phyloP scores from a whole-genome alignment of 2,329 filamentous ascomycete species.

The Neonectria sp. region DNA sequence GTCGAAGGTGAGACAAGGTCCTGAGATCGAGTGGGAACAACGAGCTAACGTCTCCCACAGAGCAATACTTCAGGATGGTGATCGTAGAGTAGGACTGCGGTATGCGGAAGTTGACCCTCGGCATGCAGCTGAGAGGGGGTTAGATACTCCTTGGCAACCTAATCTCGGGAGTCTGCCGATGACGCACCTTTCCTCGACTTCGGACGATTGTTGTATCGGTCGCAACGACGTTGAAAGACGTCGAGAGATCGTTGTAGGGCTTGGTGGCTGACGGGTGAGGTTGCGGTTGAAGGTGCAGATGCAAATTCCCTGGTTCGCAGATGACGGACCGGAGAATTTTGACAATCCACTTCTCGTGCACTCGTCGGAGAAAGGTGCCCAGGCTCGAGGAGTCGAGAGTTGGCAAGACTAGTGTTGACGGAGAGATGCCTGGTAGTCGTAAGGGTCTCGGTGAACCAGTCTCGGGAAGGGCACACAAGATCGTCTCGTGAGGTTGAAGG shows the following conservation, averaged over 20 bases:
- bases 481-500: conserved; percentile 46
- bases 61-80: conserved; percentile 59
- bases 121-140: conserved; percentile 55
- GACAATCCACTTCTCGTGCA: conserved; percentile 35
- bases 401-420: conserved; percentile 36
- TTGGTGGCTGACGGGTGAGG: conserved; percentile 23
- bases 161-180: conserved; percentile 27
- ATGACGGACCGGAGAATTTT: conserved; percentile 20
- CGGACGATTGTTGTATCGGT: conserved; percentile 12
- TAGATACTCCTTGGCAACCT: conserved; percentile 42
- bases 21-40: conserved; percentile 69
- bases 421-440: conserved; percentile 20
- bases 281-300: conserved; percentile 9
- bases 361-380: conserved; percentile 30
- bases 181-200: conserved; percentile 49
- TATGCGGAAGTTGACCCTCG: conserved; percentile 53
- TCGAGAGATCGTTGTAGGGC: conserved; percentile 14
- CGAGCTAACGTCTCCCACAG: conserved; percentile 77
- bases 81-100: conserved; percentile 58
- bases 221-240: conserved; percentile 14
- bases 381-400: conserved; percentile 57
- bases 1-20: conserved; percentile 63
- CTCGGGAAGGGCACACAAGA: conserved; percentile 55
- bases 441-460: conserved; percentile 41
- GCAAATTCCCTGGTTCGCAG: conserved; percentile 27